Evolutionary conservation across 768 basidiomycete genomes (phyloP).

Genomic region (Solioccasus polychromus): DNA sequence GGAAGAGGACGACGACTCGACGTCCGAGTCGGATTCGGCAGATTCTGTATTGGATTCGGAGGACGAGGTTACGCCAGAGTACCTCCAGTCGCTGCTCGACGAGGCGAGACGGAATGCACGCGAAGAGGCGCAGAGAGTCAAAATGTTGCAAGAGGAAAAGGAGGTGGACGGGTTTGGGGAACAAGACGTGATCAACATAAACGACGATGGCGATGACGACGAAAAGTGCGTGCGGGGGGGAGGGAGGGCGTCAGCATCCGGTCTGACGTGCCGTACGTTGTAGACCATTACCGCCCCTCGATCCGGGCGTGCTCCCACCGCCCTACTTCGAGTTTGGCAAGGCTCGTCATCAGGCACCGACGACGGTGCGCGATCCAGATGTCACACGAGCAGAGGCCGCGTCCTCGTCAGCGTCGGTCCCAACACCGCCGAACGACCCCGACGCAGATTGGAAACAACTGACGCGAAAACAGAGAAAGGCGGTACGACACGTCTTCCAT

Average conservation of each 20-base stretch:
- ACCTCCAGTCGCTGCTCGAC: slow-evolving; percentile 60
- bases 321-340: slow-evolving; percentile 60
- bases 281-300: slow-evolving; percentile 60
- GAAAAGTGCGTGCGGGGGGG: slow-evolving; percentile 31
- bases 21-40: slow-evolving; percentile 36
- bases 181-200: slow-evolving; percentile 52
- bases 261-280: slow-evolving; percentile 1
- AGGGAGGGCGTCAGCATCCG: neutral
- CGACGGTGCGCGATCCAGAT: slow-evolving; percentile 58
- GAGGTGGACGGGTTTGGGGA: slow-evolving; percentile 39
- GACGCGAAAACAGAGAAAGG: slow-evolving; percentile 71
- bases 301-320: slow-evolving; percentile 61
- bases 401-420: slow-evolving; percentile 46
- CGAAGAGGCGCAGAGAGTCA: slow-evolving; percentile 28
- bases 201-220: slow-evolving; percentile 31
- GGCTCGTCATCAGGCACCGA: slow-evolving; percentile 41
- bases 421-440: slow-evolving; percentile 61
- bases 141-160: slow-evolving; percentile 23
- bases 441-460: slow-evolving; percentile 62
- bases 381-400: slow-evolving; percentile 50
- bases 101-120: slow-evolving; percentile 54
- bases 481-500: slow-evolving; percentile 40
- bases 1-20: slow-evolving; percentile 19
- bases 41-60: slow-evolving; percentile 35
- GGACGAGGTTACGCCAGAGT: slow-evolving; percentile 53